phyloP scores from a whole-genome alignment of 495 filamentous ascomycete genomes.

The Daldinia decipiens region DNA sequence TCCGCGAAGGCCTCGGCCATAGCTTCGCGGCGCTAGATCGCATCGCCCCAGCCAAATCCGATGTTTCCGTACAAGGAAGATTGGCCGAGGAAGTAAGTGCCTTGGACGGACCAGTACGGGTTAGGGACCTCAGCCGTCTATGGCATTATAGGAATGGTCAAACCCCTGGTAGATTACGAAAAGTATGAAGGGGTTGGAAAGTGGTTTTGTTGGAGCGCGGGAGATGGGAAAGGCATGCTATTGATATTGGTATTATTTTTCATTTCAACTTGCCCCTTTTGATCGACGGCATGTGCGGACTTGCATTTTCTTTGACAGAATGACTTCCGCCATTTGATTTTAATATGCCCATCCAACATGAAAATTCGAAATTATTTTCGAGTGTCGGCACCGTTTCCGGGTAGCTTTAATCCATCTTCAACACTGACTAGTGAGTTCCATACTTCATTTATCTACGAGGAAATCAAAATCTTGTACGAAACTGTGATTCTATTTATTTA shows the following conservation, averaged over 20 bases:
- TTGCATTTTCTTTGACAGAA: neutral
- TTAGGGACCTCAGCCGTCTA: conserved; percentile 1
- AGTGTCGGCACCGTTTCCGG: too few relatives aligned
- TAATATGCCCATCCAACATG: neutral
- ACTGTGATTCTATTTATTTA: too few relatives aligned
- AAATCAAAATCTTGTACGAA: too few relatives aligned
- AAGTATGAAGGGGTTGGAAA: neutral
- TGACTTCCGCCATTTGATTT: neutral
- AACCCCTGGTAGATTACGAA: neutral
- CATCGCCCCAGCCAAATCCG: neutral
- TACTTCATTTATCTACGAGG: too few relatives aligned
- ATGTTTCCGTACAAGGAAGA: neutral
- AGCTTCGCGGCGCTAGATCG: neutral
- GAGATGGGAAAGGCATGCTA: neutral
- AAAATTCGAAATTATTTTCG: neutral
- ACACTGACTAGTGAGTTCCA: neutral
- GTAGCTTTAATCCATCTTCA: neutral
- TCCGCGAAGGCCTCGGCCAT: neutral
- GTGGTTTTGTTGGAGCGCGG: neutral
- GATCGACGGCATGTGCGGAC: neutral
- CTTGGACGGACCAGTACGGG: neutral
- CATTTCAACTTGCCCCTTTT: neutral
- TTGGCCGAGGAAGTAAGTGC: neutral
- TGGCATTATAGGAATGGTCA: conserved; percentile 1
- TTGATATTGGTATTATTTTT: neutral